A percentile compares a stretch with the other conserved stretches of the same genome.
These are phyloP conservation scores for Veloporphyrellus conicus DNA, from an alignment of 1,284 basidiomycete species.

Conservation along the genomic window DNA sequence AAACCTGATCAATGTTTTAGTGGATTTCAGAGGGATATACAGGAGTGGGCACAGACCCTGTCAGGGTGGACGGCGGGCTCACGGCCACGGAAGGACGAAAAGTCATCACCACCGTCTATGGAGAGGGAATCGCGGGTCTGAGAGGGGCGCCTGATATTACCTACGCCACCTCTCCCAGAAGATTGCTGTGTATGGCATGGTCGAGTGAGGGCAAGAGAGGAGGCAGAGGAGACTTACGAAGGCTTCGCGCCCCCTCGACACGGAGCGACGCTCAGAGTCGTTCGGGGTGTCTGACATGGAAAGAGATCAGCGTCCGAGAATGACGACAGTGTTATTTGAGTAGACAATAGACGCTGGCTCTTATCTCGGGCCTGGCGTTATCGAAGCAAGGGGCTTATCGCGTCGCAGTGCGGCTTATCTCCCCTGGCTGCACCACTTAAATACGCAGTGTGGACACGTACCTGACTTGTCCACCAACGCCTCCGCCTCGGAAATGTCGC, in stretches of 20 bases:
- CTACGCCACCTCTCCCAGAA: constrained; percentile 62
- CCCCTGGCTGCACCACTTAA: constrained; percentile 4
- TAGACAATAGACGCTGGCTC: too few relatives aligned
- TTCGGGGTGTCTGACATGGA: constrained; percentile 29
- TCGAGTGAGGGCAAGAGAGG: not conserved
- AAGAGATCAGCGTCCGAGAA: not conserved
- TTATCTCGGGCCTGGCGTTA: constrained; percentile 23
- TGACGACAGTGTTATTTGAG: not conserved
- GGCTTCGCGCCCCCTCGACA: constrained; percentile 42
- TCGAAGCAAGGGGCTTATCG: constrained; percentile 21
- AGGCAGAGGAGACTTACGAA: constrained; percentile 28
- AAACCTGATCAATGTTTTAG: constrained; percentile 35
- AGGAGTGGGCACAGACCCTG: constrained; percentile 25
- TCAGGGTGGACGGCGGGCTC: constrained; percentile 43
- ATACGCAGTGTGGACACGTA: constrained; percentile 12
- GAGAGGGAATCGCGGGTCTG: constrained; percentile 38
- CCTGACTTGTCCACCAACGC: constrained; percentile 12
- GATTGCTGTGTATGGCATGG: constrained; percentile 39
- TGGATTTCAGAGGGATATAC: not conserved
- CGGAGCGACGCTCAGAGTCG: constrained; percentile 32
- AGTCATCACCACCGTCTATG: constrained; percentile 41
- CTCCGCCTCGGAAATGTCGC: constrained; percentile 5
- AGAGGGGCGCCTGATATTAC: constrained; percentile 57
- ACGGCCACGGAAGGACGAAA: constrained; percentile 46
- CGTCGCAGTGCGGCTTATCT: constrained; percentile 21